phyloP scores from a whole-genome alignment of 1,284 basidiomycete species.

The Schizophyllum amplum region DNA sequence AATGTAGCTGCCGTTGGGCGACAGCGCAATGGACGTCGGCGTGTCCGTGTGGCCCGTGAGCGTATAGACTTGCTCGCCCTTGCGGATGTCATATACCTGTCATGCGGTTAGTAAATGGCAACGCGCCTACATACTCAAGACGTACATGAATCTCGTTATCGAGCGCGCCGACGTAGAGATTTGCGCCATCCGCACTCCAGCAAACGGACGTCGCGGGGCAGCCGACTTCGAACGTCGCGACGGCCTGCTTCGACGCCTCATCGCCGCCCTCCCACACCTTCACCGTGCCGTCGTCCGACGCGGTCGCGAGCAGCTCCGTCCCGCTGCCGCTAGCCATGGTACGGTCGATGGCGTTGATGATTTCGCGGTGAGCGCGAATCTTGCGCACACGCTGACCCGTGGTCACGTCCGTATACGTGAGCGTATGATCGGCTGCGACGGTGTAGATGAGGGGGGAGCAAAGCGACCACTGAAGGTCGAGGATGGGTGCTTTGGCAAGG shows the following conservation, averaged over 20 bases:
- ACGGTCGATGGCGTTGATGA: constrained; percentile 82
- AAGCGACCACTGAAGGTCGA: constrained; percentile 78
- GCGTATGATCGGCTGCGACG: constrained; percentile 77
- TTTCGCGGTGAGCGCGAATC: constrained; percentile 79
- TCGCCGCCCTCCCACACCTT: constrained; percentile 82
- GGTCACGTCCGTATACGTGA: constrained; percentile 66
- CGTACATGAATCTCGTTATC: constrained; percentile 92
- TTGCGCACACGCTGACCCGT: constrained; percentile 71
- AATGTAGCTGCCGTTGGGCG: constrained; percentile 75
- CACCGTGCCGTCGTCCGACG: constrained; percentile 84
- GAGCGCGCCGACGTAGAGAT: constrained; percentile 81
- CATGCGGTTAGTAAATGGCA: constrained; percentile 2
- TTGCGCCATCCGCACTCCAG: constrained; percentile 85
- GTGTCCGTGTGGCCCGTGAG: constrained; percentile 84
- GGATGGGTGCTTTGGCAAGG: constrained; percentile 71
- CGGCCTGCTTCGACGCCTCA: constrained; percentile 66
- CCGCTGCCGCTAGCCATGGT: constrained; percentile 78
- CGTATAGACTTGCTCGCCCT: constrained; percentile 67
- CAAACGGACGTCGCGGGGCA: constrained; percentile 89
- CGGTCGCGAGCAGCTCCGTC: constrained; percentile 75
- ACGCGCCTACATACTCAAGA: constrained; percentile 11
- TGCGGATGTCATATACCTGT: constrained; percentile 83
- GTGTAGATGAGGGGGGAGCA: constrained; percentile 66
- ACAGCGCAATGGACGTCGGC: constrained; percentile 80
- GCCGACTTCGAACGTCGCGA: constrained; percentile 76